A percentile compares a stretch with the other conserved stretches of the same genome.
phyloP scores from a whole-genome alignment of 495 filamentous ascomycete genomes.

The Penicillium simplicissimum region DNA sequence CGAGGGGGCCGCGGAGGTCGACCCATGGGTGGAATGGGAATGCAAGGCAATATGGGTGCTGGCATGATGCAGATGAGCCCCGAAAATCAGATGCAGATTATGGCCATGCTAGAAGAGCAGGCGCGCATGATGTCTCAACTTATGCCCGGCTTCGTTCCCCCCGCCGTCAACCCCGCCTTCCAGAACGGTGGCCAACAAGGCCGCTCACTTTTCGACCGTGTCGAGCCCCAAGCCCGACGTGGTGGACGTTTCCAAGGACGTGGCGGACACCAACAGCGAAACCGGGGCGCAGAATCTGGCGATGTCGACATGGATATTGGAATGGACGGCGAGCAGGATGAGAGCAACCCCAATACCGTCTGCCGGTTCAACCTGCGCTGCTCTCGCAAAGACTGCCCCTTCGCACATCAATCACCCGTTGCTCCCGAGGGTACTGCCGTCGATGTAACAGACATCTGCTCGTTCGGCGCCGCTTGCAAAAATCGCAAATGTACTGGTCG shows the following conservation, averaged over 20 bases:
- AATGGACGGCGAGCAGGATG: conserved; percentile 48
- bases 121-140: conserved; percentile 78
- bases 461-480: conserved; percentile 87
- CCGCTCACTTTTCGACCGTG: conserved; percentile 78
- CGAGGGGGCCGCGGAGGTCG: conserved; percentile 52
- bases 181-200: conserved; percentile 53
- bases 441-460: conserved; percentile 78
- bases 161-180: conserved; percentile 57
- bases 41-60: conserved; percentile 45
- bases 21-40: conserved; percentile 53
- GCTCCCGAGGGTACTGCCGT: conserved; percentile 79
- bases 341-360: conserved; percentile 50
- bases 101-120: conserved; percentile 86
- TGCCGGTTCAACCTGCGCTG: conserved; percentile 90
- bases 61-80: conserved; percentile 58
- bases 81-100: conserved; percentile 76
- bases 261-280: conserved; percentile 37
- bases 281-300: conserved; percentile 23
- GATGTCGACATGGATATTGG: conserved; percentile 47
- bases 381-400: conserved; percentile 84
- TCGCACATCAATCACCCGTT: conserved; percentile 91
- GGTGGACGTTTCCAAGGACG: conserved; percentile 34
- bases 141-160: conserved; percentile 49
- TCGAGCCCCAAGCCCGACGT: conserved; percentile 52
- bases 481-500: conserved; percentile 90